These are phyloP conservation scores for Xylaria venustula DNA, from an alignment of 495 filamentous ascomycete species.

Conservation along the genomic window DNA sequence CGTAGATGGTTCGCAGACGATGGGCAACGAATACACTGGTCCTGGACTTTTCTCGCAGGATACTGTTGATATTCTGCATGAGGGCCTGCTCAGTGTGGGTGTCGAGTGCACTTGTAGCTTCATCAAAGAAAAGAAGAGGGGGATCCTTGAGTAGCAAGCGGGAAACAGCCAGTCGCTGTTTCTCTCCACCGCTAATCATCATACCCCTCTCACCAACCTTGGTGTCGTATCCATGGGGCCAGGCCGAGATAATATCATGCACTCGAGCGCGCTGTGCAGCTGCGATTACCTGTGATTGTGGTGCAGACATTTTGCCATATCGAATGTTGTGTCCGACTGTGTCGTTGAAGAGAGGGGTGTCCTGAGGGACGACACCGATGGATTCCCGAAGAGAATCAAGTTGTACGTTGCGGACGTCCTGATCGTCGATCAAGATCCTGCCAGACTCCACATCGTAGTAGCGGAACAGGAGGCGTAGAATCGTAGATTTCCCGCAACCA, in stretches of 20 bases:
- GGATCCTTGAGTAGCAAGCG: conserved; percentile 89
- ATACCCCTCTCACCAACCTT: conserved; percentile 94
- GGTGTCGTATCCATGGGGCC: conserved; percentile 86
- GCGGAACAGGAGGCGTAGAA: conserved; percentile 86
- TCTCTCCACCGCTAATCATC: conserved; percentile 98
- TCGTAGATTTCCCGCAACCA: conserved; percentile 94
- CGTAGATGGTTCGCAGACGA: conserved; percentile 86
- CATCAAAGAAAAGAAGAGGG: conserved; percentile 91
- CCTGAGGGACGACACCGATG: conserved; percentile 96
- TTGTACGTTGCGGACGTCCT: conserved; percentile 82
- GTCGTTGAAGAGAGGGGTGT: conserved; percentile 95
- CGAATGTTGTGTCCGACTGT: conserved; percentile 93
- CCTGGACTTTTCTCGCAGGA: conserved; percentile 80
- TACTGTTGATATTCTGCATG: conserved; percentile 90
- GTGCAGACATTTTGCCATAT: conserved; percentile 85
- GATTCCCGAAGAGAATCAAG: conserved; percentile 77
- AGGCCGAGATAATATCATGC: conserved; percentile 71
- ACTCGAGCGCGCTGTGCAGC: conserved; percentile 82
- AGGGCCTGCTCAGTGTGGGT: conserved; percentile 93
- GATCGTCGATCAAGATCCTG: conserved; percentile 86
- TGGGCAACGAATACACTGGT: conserved; percentile 96
- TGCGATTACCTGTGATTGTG: conserved; percentile 66
- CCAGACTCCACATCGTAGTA: conserved; percentile 90
- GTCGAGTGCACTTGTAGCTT: conserved; percentile 94
- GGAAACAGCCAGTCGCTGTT: conserved; percentile 87